Evolutionary conservation across 2,329 filamentous ascomycete species (phyloP).

Genomic region (Volutella citrinella): DNA sequence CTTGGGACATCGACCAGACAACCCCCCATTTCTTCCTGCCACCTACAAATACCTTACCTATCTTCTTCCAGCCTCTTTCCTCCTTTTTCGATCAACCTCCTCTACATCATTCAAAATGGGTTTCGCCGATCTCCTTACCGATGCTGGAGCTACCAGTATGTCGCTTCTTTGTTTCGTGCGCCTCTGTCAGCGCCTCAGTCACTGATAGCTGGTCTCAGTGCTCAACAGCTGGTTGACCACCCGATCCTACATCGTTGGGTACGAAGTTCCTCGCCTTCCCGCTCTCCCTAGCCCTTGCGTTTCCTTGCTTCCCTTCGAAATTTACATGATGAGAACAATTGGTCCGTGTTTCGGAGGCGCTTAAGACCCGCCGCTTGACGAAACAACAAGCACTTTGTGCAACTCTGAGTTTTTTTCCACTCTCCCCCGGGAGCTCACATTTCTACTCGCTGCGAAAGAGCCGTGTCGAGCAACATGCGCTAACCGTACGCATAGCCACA

Average conservation of each 20-base stretch:
- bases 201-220: slow-evolving; percentile 45
- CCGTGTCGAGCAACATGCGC: too few relatives aligned
- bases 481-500: slow-evolving; percentile 46
- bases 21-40: slow-evolving; percentile 31
- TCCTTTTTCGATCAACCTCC: slow-evolving; percentile 21
- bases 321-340: slow-evolving; percentile 73
- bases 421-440: too few relatives aligned
- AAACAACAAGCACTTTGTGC: slow-evolving; percentile 69
- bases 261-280: slow-evolving; percentile 43
- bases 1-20: slow-evolving; percentile 35
- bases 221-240: slow-evolving; percentile 72
- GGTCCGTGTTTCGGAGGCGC: slow-evolving; percentile 93
- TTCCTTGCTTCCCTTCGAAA: neutral
- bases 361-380: slow-evolving; percentile 88
- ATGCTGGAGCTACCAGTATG: slow-evolving; percentile 55
- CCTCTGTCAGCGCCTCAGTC: slow-evolving; percentile 25
- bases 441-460: too few relatives aligned
- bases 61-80: slow-evolving; percentile 15
- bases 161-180: slow-evolving; percentile 25
- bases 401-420: slow-evolving; percentile 61
- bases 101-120: slow-evolving; percentile 57
- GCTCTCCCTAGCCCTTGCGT: neutral
- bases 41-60: slow-evolving; percentile 27
- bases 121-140: slow-evolving; percentile 66
- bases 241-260: slow-evolving; percentile 81